These are phyloP conservation scores for Amphirosellinia nigrospora DNA, from an alignment of 495 filamentous ascomycete species.

Conservation along the genomic window DNA sequence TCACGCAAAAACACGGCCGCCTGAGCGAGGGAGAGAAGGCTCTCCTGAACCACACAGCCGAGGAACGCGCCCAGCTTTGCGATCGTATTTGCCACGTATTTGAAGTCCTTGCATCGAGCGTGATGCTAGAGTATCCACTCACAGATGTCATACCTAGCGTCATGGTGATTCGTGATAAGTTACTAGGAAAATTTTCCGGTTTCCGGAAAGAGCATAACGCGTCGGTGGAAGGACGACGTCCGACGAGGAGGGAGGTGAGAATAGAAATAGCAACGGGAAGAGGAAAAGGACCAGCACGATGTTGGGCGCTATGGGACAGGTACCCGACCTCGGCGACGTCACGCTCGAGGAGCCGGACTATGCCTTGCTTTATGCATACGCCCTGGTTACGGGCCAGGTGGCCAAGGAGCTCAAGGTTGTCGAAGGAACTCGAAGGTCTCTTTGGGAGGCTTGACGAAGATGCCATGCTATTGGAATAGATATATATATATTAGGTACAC, in stretches of 20 bases:
- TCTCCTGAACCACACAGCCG: conserved; percentile 77
- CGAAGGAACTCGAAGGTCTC: conserved; percentile 69
- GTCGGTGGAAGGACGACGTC: conserved; percentile 33
- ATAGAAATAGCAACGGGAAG: conserved; percentile 27
- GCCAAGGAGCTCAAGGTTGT: conserved; percentile 72
- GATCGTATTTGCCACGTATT: conserved; percentile 91
- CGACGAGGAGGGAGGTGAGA: conserved; percentile 18
- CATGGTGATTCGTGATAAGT: conserved; percentile 75
- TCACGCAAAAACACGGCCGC: conserved; percentile 79
- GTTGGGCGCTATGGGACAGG: conserved; percentile 13
- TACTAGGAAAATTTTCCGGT: conserved; percentile 88
- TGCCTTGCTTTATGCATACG: conserved; percentile 61
- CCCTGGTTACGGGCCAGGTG: conserved; percentile 70
- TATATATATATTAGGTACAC: too few relatives aligned
- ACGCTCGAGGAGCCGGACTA: conserved; percentile 57
- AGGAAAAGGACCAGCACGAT: conserved; percentile 9
- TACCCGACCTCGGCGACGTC: conserved; percentile 31
- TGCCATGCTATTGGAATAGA: conserved; percentile 60
- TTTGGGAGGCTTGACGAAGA: conserved; percentile 83
- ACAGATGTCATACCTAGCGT: conserved; percentile 86
- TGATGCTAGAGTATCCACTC: conserved; percentile 92
- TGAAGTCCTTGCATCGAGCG: conserved; percentile 87
- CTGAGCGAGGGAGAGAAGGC: conserved; percentile 80
- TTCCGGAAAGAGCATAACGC: conserved; percentile 73
- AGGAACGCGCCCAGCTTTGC: conserved; percentile 80